Percentiles rank a stretch among this genome's conserved stretches.
Evolutionary conservation across 441 rosid genomes (phyloP).

Genomic region (Biscutella laevigata): DNA sequence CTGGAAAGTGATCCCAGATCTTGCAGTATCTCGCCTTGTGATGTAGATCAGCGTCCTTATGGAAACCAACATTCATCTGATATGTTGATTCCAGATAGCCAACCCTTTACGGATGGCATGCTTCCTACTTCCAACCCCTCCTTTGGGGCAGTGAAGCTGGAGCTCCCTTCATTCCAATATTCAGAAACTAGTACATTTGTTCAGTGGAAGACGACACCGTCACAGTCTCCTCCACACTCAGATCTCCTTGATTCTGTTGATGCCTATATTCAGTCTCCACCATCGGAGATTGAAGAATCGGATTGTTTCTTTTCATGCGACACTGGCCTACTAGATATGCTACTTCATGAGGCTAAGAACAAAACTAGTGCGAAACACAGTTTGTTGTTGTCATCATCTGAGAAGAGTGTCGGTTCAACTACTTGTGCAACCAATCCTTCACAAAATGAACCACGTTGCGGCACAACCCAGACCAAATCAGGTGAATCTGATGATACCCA

Average conservation of each 20-base stretch:
- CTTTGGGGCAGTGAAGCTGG: slow-evolving; percentile 84
- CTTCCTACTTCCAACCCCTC: slow-evolving; percentile 78
- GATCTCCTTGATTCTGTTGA: slow-evolving; percentile 62
- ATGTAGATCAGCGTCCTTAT: slow-evolving; percentile 43
- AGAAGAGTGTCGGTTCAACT: slow-evolving; percentile 63
- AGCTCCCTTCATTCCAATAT: slow-evolving; percentile 99
- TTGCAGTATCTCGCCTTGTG: slow-evolving; percentile 41
- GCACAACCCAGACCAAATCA: slow-evolving; percentile 51
- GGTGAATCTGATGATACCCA: slow-evolving; percentile 50
- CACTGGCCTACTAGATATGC: slow-evolving; percentile 89
- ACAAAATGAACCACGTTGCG: slow-evolving; percentile 44
- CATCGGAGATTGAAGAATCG: slow-evolving; percentile 40
- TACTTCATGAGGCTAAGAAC: slow-evolving; percentile 71
- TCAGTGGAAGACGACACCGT: slow-evolving; percentile 59
- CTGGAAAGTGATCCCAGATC: slow-evolving; percentile 39
- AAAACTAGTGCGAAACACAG: slow-evolving; percentile 56
- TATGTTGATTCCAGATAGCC: slow-evolving; percentile 61
- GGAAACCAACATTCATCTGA: slow-evolving; percentile 40
- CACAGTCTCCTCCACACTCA: slow-evolving; percentile 44
- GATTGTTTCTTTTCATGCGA: slow-evolving; percentile 57
- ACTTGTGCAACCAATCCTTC: slow-evolving; percentile 44
- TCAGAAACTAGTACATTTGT: slow-evolving; percentile 49
- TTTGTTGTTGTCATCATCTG: slow-evolving; percentile 43
- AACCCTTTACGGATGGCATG: slow-evolving; percentile 72
- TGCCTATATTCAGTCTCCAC: slow-evolving; percentile 75